Evolutionary conservation across 176 grass and related monocot genomes (phyloP), one percentile per base, ranked within the genome.

Genomic region (Oryza meyeriana): DNA sequence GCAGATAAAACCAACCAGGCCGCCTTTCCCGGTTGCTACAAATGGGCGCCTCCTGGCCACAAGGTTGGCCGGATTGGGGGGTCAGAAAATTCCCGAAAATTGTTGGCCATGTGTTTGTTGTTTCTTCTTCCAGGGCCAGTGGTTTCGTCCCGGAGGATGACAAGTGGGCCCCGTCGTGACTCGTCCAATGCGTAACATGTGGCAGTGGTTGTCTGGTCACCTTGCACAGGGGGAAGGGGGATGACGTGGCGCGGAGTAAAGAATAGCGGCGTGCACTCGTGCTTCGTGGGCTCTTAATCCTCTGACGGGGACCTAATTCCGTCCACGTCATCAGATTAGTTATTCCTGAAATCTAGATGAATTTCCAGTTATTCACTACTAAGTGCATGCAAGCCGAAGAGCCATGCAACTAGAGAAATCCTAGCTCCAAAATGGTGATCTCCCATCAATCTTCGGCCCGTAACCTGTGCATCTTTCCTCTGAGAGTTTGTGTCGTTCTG

Each of bases 91-190:
- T 65, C 18, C 28, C 5, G 45, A 70, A 44, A 78, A 39, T 63
- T 44, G 76, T 52, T 79, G 86, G 69, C 92, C 92, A 89, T 73
- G 74, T 77, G 79, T 79, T 85, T 66, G 0, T 34, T 11, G 24
- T 20, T 12, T 33, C n/a, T 66, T 59, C 24, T 41, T 57, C 25
- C 36, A 9, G 40, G 44, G 32, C 20, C 26, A 20, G 14, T 55
- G 59, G 10, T 50, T 20, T 50, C 34, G 69, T 36, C 10, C 13
- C 63, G 31, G 47, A 8, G 14, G 36, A 61, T 82, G 79, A 80
- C 62, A 45, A 76, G 87, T 66, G 87, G 81, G 20, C 48, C 71
- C 34, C 9, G 3, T 16, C 2, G 36, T 55, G 26, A 66, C 58
- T 61, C n/a, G 48, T 76, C 44, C 5, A 20, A 57, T 20, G 18